Percentiles rank a stretch among this genome's conserved stretches.
phyloP scores from a whole-genome alignment of 169 alveolate genomes.

The Babesia ovis region DNA sequence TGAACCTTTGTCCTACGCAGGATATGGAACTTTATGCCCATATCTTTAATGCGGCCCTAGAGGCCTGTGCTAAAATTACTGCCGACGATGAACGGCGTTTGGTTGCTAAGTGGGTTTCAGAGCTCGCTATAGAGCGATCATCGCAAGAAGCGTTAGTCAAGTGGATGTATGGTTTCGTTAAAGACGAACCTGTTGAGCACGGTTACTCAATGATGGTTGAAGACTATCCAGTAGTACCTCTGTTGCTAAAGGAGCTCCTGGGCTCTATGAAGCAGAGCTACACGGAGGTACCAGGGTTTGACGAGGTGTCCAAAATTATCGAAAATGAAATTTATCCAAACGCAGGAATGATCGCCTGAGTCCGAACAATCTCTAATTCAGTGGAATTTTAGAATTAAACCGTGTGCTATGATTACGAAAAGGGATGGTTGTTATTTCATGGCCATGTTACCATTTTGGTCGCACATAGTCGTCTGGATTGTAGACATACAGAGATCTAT shows the following conservation, averaged over 20 bases:
- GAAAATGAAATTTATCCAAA: conserved; percentile 15
- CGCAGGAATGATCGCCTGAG: not conserved
- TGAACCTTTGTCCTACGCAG: conserved; percentile 33
- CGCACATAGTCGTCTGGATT: not conserved
- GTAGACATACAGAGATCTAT: not conserved
- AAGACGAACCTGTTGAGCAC: conserved; percentile 39
- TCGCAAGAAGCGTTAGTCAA: conserved; percentile 26
- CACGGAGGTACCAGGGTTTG: conserved; percentile 10
- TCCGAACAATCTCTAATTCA: not conserved
- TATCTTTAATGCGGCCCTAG: conserved; percentile 33
- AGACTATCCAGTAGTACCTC: conserved; percentile 66
- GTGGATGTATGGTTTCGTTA: conserved; percentile 48
- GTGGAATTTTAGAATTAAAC: too few species aligned
- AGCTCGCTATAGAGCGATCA: conserved; percentile 30
- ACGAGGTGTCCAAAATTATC: conserved; percentile 16
- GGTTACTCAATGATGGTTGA: conserved; percentile 57
- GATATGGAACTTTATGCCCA: conserved; percentile 32
- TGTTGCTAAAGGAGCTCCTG: conserved; percentile 40
- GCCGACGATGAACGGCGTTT: conserved; percentile 44
- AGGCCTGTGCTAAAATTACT: conserved; percentile 63
- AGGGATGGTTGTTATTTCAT: not conserved
- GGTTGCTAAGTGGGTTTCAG: conserved; percentile 51
- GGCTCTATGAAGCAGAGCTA: conserved; percentile 44
- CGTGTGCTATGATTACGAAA: too few species aligned
- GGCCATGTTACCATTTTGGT: not conserved